Conservation (phyloP, 345 rosid species). For the Barbarea vulgaris region DNA sequence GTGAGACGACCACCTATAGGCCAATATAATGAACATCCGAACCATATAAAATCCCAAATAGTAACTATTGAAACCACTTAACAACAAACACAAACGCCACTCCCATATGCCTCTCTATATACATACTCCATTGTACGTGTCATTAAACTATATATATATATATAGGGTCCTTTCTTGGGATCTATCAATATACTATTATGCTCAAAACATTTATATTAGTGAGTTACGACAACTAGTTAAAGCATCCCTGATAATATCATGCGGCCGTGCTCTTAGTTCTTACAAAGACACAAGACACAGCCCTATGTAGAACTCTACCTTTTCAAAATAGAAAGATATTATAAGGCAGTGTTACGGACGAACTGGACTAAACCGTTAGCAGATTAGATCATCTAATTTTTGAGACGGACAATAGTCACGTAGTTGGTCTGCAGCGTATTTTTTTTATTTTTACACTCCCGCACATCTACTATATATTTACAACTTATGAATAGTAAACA, state of each 20-base stretch:
- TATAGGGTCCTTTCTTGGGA: slow-evolving; percentile 40
- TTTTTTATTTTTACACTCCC: no score
- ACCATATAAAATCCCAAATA: slow-evolving; percentile 15
- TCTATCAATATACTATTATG: slow-evolving; percentile 16
- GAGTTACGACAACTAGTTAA: slow-evolving; percentile 25
- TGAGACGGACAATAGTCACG: no score
- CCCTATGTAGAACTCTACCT: background rate
- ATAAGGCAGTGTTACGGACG: no score
- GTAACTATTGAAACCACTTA: slow-evolving; percentile 17
- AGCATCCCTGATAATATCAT: slow-evolving; percentile 20
- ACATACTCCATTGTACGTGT: slow-evolving; percentile 11
- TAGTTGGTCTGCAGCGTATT: no score
- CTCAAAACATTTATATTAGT: background rate
- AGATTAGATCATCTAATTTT: no score
- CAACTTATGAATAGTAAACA: no score
- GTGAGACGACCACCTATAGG: background rate
- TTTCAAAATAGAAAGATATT: background rate
- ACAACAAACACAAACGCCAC: slow-evolving; percentile 32
- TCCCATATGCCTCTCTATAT: slow-evolving; percentile 20
- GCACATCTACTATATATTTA: no score
- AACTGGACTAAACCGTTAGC: no score
- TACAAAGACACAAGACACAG: slow-evolving; percentile 14
- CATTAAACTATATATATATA: slow-evolving; percentile 32
- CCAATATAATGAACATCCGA: background rate
- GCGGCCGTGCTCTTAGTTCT: slow-evolving; percentile 40